Percentiles rank a stretch among this genome's conserved stretches.
These are phyloP conservation scores for Lavandula angustifolia DNA, from an alignment of 257 asterid species.

Conservation along the genomic window DNA sequence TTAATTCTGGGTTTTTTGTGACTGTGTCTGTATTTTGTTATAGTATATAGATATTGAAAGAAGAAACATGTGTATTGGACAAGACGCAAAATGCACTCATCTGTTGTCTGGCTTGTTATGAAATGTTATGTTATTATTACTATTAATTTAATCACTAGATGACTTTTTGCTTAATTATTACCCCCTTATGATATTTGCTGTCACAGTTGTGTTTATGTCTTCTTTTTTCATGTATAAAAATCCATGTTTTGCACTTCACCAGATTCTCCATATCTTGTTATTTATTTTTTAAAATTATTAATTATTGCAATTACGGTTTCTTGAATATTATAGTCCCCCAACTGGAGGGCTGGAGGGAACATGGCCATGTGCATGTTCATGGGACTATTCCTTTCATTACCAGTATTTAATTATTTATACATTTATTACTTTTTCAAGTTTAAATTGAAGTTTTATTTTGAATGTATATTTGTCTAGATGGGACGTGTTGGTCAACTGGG, in stretches of 20 bases:
- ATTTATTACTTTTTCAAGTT: conserved; percentile 21
- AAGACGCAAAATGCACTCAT: conserved; percentile 55
- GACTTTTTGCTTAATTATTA: conserved; percentile 37
- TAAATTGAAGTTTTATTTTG: conserved; percentile 10
- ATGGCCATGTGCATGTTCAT: conserved; percentile 74
- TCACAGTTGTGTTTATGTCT: conserved; percentile 45
- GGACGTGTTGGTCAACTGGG: conserved; percentile 28
- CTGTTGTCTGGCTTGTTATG: conserved; percentile 55
- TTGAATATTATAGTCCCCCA: conserved; percentile 46
- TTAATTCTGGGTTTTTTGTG: conserved; percentile 35
- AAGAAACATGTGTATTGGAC: conserved; percentile 58
- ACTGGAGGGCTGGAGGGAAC: conserved; percentile 57
- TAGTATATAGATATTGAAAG: conserved; percentile 38
- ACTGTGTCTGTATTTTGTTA: conserved; percentile 54
- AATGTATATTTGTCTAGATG: conserved; percentile 30
- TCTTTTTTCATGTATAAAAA: conserved; percentile 12
- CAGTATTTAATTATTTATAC: conserved; percentile 30
- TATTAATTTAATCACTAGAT: conserved; percentile 17
- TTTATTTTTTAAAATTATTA: conserved; percentile 28
- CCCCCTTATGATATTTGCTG: conserved; percentile 42
- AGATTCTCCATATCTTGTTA: conserved; percentile 54
- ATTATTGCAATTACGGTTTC: conserved; percentile 29
- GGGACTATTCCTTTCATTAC: conserved; percentile 51
- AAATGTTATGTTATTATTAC: neutral
- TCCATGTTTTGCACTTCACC: conserved; percentile 22